Percentiles rank a stretch among this genome's conserved stretches.
These are phyloP conservation scores for Gentiana straminea DNA, from an alignment of 257 asterid species.

Conservation along the genomic window DNA sequence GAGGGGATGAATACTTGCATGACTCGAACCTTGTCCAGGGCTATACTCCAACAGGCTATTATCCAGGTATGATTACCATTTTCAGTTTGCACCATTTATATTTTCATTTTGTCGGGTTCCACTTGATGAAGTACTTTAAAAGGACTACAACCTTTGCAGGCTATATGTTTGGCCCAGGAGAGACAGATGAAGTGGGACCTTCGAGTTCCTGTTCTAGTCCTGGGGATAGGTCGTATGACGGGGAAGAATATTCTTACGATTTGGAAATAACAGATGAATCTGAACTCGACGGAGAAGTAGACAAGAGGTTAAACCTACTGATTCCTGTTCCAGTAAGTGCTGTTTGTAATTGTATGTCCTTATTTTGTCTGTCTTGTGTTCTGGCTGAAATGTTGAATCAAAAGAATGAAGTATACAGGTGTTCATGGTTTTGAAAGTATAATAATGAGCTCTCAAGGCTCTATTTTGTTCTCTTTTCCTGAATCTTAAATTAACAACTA, in stretches of 20 bases:
- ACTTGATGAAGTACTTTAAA: slow-evolving; percentile 6
- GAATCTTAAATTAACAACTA: too few relatives aligned
- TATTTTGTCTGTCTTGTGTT: too few relatives aligned
- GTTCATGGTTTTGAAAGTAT: too few relatives aligned
- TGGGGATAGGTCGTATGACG: slow-evolving; percentile 58
- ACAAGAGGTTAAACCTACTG: slow-evolving; percentile 75
- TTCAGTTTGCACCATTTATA: slow-evolving; percentile 10
- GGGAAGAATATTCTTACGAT: slow-evolving; percentile 39
- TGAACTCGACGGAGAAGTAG: slow-evolving; percentile 87
- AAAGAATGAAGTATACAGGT: too few relatives aligned
- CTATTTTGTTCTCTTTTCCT: too few relatives aligned
- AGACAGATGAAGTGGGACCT: slow-evolving; percentile 38
- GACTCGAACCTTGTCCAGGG: slow-evolving; percentile 28
- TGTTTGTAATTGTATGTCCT: background rate
- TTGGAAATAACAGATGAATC: slow-evolving; percentile 75
- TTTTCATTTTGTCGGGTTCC: background rate
- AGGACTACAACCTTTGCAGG: slow-evolving; percentile 28
- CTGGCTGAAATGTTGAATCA: too few relatives aligned
- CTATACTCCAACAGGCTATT: slow-evolving; percentile 46
- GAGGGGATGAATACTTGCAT: slow-evolving; percentile 32
- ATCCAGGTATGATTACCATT: slow-evolving; percentile 30
- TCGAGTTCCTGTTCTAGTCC: slow-evolving; percentile 62
- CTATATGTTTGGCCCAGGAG: slow-evolving; percentile 32
- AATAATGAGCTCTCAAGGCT: too few relatives aligned
- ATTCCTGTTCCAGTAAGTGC: slow-evolving; percentile 69